Percentiles rank a stretch among this genome's conserved stretches.
Evolutionary conservation across 2,329 filamentous ascomycete genomes (phyloP).

Genomic region (Colletotrichum incanum): DNA sequence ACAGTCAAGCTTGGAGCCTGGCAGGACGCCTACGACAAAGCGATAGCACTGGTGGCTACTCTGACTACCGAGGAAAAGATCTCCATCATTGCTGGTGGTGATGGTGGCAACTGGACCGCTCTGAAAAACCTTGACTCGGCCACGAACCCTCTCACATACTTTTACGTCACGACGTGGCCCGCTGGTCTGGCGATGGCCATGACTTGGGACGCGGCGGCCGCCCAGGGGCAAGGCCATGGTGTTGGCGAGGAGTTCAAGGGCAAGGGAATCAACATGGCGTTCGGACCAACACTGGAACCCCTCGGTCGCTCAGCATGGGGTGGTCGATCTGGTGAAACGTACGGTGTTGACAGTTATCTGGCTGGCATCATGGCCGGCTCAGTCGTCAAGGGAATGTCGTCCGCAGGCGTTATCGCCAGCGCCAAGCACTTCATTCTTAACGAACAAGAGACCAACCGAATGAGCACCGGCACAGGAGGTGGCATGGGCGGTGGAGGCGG

Average conservation of each 20-base stretch:
- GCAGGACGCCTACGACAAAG: constrained; percentile 72
- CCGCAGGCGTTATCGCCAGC: not conserved
- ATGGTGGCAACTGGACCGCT: constrained; percentile 46
- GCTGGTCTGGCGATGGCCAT: constrained; percentile 80
- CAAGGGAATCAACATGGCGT: constrained; percentile 47
- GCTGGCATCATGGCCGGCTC: constrained; percentile 24
- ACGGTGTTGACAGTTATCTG: constrained; percentile 47
- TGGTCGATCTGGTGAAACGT: constrained; percentile 46
- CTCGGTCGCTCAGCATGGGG: constrained; percentile 48
- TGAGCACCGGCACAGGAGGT: constrained; percentile 50
- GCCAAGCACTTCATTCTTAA: constrained; percentile 74
- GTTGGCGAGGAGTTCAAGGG: constrained; percentile 46
- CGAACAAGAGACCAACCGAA: constrained; percentile 71
- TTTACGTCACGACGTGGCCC: constrained; percentile 58
- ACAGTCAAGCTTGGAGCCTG: constrained; percentile 57
- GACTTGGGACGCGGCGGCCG: constrained; percentile 79
- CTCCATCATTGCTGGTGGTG: constrained; percentile 58
- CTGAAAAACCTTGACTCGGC: constrained; percentile 43
- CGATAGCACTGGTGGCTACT: constrained; percentile 68
- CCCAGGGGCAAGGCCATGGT: constrained; percentile 76
- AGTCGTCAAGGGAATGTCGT: constrained; percentile 26
- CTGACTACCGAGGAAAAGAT: constrained; percentile 79
- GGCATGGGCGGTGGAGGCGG: constrained; percentile 55
- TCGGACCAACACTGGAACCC: constrained; percentile 48
- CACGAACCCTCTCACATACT: constrained; percentile 46